Percentiles rank a stretch among this genome's conserved stretches.
Conservation (phyloP, 192 early-diverging fungal species). For the Podila epigama region DNA sequence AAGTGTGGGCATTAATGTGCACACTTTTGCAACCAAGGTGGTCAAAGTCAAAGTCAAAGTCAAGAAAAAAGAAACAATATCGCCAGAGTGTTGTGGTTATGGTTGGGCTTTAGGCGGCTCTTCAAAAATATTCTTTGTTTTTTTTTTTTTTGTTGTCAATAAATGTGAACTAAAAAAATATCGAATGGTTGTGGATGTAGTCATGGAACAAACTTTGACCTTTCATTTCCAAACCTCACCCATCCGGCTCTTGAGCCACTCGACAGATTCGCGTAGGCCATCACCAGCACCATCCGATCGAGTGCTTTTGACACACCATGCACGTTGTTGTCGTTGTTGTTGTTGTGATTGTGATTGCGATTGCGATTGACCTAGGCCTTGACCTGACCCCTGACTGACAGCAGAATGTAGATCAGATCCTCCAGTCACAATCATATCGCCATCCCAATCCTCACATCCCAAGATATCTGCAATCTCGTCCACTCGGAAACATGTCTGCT, state of each 20-base stretch:
- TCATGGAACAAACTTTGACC: neutral
- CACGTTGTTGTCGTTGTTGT: neutral
- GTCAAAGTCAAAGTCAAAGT: too few relatives aligned
- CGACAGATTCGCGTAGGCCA: constrained; percentile 30
- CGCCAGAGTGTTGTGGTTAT: too few relatives aligned
- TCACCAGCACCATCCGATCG: constrained; percentile 40
- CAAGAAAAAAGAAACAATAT: too few relatives aligned
- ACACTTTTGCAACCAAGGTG: too few relatives aligned
- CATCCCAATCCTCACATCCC: constrained; percentile 47
- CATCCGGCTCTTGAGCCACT: constrained; percentile 50
- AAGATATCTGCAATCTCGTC: constrained; percentile 48
- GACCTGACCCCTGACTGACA: neutral
- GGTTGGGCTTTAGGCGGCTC: too few relatives aligned
- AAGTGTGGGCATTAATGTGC: too few relatives aligned
- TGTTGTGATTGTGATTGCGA: neutral
- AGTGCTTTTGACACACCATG: constrained; percentile 48
- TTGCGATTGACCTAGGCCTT: neutral
- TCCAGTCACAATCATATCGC: neutral
- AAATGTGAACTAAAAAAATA: neutral
- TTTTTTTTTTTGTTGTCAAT: too few relatives aligned
- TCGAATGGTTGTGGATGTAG: neutral
- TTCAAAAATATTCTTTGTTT: too few relatives aligned
- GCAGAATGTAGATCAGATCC: neutral
- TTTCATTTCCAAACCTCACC: constrained; percentile 40
- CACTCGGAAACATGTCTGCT: constrained; percentile 36